Evolutionary conservation across 306 rosid species (phyloP).

Genomic region (Begonia masoniana): DNA sequence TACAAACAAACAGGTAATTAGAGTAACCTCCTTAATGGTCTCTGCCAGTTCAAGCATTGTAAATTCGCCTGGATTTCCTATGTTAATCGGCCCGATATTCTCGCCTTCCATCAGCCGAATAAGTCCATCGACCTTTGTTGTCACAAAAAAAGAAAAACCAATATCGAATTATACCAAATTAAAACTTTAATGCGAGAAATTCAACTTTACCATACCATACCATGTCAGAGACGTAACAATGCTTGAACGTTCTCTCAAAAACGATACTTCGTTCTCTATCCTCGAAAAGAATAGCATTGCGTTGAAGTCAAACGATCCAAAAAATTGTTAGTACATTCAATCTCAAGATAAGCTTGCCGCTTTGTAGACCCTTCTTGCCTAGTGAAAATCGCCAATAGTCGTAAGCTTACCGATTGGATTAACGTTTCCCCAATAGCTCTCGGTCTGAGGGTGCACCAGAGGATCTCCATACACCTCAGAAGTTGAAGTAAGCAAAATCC

Average conservation of each 20-base stretch:
- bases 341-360: no score
- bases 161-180: not conserved
- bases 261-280: no score
- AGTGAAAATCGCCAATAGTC: not conserved
- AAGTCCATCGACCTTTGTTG: slow-evolving; percentile 45
- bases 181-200: no score
- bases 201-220: slow-evolving; percentile 10
- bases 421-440: slow-evolving; percentile 96
- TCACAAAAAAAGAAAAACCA: not conserved
- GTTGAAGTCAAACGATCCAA: no score
- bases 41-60: slow-evolving; percentile 93
- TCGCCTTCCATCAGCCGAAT: slow-evolving; percentile 57
- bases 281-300: no score
- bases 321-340: no score
- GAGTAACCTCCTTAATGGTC: slow-evolving; percentile 79
- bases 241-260: no score
- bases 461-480: slow-evolving; percentile 99
- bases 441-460: slow-evolving; percentile 87
- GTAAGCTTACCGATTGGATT: slow-evolving; percentile 73
- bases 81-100: slow-evolving; percentile 55
- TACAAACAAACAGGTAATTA: not conserved
- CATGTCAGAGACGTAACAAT: slow-evolving; percentile 59
- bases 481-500: slow-evolving; percentile 96
- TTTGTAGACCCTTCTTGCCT: no score
- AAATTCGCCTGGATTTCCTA: slow-evolving; percentile 89